A percentile compares a stretch with the other conserved stretches of the same genome.
phyloP scores from a whole-genome alignment of 306 rosid species.

The Rosa lucieae region DNA sequence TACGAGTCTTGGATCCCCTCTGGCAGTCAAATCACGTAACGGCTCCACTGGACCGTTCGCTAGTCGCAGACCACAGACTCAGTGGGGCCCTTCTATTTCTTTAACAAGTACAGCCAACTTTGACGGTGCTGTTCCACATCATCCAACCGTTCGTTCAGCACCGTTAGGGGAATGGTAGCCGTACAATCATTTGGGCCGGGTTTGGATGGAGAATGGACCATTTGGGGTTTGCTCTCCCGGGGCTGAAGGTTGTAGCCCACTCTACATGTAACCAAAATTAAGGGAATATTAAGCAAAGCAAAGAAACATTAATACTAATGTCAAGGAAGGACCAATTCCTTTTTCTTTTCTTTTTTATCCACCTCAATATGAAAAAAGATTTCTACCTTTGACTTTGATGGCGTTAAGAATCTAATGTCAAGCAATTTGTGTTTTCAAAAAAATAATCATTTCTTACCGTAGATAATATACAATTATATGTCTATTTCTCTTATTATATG shows the following conservation, averaged over 20 bases:
- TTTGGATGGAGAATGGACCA: not conserved
- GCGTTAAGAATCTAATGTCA: no score
- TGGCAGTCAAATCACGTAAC: not conserved
- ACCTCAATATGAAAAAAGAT: no score
- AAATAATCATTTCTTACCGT: no score
- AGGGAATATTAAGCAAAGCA: not conserved
- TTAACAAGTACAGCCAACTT: not conserved
- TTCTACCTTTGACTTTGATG: no score
- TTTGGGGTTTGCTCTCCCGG: no score
- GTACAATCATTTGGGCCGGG: not conserved
- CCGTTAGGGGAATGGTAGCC: not conserved
- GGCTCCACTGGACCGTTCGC: not conserved
- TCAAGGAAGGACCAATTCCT: no score
- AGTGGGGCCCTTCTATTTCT: not conserved
- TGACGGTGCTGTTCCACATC: constrained; percentile 18
- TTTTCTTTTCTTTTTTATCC: no score
- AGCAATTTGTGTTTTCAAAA: no score
- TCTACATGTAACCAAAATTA: not conserved
- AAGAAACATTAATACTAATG: no score
- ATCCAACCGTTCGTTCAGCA: not conserved
- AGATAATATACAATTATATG: no score
- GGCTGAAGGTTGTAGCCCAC: not conserved
- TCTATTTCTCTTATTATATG: not conserved
- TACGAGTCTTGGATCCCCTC: not conserved
- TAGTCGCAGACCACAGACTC: not conserved